Evolutionary conservation across 371 early-diverging fungal species (phyloP), one percentile per base, ranked within the genome.

Genomic region (Haplosporangium sp.): DNA sequence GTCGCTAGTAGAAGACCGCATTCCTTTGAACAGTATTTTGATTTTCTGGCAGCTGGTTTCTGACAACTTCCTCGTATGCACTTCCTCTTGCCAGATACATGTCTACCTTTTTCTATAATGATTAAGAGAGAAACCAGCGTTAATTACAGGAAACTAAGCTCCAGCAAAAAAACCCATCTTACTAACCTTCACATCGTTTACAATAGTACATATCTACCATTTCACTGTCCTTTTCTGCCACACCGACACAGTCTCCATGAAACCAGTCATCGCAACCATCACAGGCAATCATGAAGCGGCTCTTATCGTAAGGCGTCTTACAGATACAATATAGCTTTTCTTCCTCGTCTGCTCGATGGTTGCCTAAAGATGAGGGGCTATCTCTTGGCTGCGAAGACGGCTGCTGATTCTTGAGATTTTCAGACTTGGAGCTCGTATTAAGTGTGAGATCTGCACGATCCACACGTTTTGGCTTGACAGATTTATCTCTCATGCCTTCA

Each of bases 181-280:
- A 85, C 84, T 67, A 86, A 84, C 85, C 83, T 68, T 86, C 72
- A 65, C 90, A 91, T 3, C 76, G 82, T 45, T 74, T 77, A 68
- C 91, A 91, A 66, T 86, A 90, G 61, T 88, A 90, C 58, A 85
- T 82, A 66, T 89, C 89, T 47, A 91, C 83, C 71, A 88, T 84
- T 17, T 87, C 86, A 19, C 88, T 86, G 66, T 89, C 88, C 40
- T 84, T 83, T 66, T 89, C 88, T 44, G 84, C 85, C 47, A 91
- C 89, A 1, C 87, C 86, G 11, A 91, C 87, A 55, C 91, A 91
- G 63, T 89, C 90, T 19, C 90, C 91, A 67, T 91, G 91, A 69
- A 88, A 91, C 91, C 91, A 91, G 42, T 87, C 87, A 65, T 88
- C 89, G 63, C 91, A 91, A 6, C 84, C 83, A 65, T 91, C 91